Percentiles rank a stretch among this genome's conserved stretches.
Conservation (phyloP, 495 filamentous ascomycete genomes). For the Neurospora sp. region DNA sequence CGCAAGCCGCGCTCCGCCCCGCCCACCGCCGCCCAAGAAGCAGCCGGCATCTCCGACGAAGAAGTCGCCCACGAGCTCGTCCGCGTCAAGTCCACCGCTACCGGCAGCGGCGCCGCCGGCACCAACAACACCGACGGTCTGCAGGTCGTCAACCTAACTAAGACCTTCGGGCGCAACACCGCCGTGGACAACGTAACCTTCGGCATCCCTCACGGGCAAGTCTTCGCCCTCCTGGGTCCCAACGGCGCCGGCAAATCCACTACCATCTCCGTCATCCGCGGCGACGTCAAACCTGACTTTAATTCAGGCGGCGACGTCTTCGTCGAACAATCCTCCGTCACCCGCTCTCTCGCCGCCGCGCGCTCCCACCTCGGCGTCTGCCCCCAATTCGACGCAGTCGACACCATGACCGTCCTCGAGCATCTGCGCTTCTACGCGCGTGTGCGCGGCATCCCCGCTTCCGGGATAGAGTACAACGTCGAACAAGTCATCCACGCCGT, state of each 20-base stretch:
- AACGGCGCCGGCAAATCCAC: conserved; percentile 87
- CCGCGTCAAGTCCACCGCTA: conserved; percentile 29
- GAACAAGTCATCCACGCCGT: conserved; percentile 47
- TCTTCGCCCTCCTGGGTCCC: conserved; percentile 78
- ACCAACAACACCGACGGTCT: conserved; percentile 52
- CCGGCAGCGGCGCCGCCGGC: conserved; percentile 32
- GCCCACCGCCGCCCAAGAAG: background rate
- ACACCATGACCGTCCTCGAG: conserved; percentile 61
- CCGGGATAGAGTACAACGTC: conserved; percentile 49
- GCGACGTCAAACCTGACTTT: conserved; percentile 60
- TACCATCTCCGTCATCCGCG: conserved; percentile 73
- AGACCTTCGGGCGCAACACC: conserved; percentile 57
- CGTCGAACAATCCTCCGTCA: conserved; percentile 63
- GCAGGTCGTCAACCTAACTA: conserved; percentile 64
- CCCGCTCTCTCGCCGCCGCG: conserved; percentile 52
- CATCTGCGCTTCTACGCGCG: conserved; percentile 68
- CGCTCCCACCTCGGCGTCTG: conserved; percentile 68
- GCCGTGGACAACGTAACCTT: conserved; percentile 80
- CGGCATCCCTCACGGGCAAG: conserved; percentile 62
- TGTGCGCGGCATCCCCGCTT: conserved; percentile 52
- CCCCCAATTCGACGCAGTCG: conserved; percentile 61
- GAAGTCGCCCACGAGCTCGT: conserved; percentile 36
- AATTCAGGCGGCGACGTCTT: conserved; percentile 55
- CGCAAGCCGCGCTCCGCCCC: background rate
- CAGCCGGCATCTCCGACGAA: conserved; percentile 27